A percentile compares a stretch with the other conserved stretches of the same genome.
These are phyloP conservation scores for Candida railenensis DNA, from an alignment of 805 yeast genomes.

Conservation along the genomic window DNA sequence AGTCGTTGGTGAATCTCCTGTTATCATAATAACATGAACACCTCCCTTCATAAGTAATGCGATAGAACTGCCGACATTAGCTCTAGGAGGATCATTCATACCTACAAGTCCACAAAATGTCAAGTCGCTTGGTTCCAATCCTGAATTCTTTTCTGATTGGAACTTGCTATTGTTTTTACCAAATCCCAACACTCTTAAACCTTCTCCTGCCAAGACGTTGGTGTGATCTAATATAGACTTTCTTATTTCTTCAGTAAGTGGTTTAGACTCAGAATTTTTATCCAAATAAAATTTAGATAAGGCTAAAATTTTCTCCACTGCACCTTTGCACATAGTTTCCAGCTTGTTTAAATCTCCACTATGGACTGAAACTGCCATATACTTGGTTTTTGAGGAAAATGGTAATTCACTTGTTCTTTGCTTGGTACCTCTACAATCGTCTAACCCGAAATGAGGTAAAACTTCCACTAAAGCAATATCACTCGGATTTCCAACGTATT, in stretches of 20 bases:
- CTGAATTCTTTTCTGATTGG: conserved; percentile 24
- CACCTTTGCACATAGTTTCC: conserved; percentile 83
- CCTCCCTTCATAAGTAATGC: conserved; percentile 83
- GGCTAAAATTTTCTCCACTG: conserved; percentile 69
- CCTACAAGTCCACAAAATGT: conserved; percentile 86
- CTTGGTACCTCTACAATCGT: conserved; percentile 63
- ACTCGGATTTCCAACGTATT: conserved; percentile 87
- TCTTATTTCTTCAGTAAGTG: conserved; percentile 52
- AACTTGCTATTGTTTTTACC: conserved; percentile 50
- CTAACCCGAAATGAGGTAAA: conserved; percentile 65
- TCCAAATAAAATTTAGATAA: conserved; percentile 60
- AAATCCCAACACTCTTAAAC: conserved; percentile 82
- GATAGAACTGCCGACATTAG: conserved; percentile 75
- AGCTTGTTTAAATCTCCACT: conserved; percentile 56
- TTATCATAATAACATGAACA: conserved; percentile 96
- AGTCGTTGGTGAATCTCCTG: conserved; percentile 90
- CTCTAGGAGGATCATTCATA: conserved; percentile 98
- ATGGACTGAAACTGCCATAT: conserved; percentile 80
- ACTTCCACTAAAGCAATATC: conserved; percentile 88
- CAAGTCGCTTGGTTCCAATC: conserved; percentile 53
- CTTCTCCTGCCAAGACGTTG: conserved; percentile 69
- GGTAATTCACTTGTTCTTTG: conserved; percentile 74
- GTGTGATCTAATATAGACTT: conserved; percentile 57
- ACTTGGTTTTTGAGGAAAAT: conserved; percentile 80
- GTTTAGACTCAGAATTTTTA: conserved; percentile 57